phyloP scores from a whole-genome alignment of 495 filamentous ascomycete species.

The Aspergillus leporis region DNA sequence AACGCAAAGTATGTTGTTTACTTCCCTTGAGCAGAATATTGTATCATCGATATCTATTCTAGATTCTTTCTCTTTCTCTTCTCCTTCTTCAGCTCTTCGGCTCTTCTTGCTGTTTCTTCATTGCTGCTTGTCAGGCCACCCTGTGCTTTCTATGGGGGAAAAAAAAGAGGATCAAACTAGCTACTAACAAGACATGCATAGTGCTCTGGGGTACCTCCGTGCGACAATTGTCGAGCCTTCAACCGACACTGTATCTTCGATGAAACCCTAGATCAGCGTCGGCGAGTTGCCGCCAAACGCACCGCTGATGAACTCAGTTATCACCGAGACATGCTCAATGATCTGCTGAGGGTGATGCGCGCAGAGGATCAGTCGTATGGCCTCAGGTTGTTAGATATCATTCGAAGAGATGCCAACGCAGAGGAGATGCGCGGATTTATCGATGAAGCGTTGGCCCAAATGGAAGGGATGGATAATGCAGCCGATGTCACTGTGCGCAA shows the following conservation, averaged over 20 bases:
- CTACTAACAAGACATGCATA: conserved; percentile 11
- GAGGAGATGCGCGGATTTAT: conserved; percentile 42
- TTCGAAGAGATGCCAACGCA: conserved; percentile 35
- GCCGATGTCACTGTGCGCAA: conserved; percentile 21
- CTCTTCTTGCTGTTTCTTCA: neutral
- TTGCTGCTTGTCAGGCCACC: neutral
- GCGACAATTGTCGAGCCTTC: conserved; percentile 44
- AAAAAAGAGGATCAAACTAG: neutral
- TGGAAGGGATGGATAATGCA: conserved; percentile 18
- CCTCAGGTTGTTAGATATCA: conserved; percentile 34
- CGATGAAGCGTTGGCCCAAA: conserved; percentile 29
- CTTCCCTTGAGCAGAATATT: neutral
- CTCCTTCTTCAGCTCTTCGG: neutral
- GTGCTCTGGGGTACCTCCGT: conserved; percentile 45
- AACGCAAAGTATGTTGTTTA: conserved; percentile 37
- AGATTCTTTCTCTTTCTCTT: neutral
- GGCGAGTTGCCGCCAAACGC: conserved; percentile 50
- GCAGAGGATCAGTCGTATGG: conserved; percentile 33
- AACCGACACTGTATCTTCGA: conserved; percentile 46
- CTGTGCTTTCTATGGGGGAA: neutral
- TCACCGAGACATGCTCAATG: conserved; percentile 43
- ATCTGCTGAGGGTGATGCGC: conserved; percentile 41
- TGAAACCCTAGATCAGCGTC: conserved; percentile 48
- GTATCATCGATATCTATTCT: neutral
- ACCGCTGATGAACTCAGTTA: conserved; percentile 47